These are phyloP conservation scores for Scedosporium aurantiacum DNA, from an alignment of 2,329 filamentous ascomycete species.

Conservation along the genomic window DNA sequence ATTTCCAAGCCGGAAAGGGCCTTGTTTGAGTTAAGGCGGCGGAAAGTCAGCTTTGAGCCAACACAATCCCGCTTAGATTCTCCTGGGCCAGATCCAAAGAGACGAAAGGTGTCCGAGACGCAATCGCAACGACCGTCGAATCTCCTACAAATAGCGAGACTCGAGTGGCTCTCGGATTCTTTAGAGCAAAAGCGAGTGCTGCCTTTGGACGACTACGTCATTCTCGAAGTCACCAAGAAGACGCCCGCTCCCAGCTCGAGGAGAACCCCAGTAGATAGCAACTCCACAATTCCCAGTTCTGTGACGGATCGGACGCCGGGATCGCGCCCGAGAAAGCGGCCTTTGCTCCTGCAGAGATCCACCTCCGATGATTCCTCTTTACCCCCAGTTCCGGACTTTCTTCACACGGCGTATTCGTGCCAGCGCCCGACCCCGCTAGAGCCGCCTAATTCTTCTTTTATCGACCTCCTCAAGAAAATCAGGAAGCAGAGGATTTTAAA, in stretches of 20 bases:
- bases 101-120: conserved; percentile 10
- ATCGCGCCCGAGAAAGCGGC: conserved; percentile 9
- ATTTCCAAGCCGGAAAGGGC: conserved; percentile 60
- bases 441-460: conserved; percentile 64
- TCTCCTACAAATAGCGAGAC: conserved; percentile 41
- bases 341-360: conserved; percentile 49
- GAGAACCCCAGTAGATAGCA: no score
- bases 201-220: conserved; percentile 36
- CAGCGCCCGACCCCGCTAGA: conserved; percentile 61
- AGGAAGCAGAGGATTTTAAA: conserved; percentile 58
- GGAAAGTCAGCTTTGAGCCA: conserved; percentile 47
- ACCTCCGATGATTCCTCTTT: conserved; percentile 64
- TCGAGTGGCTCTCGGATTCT: conserved; percentile 48
- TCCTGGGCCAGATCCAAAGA: conserved; percentile 10
- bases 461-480: conserved; percentile 64
- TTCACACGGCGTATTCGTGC: conserved; percentile 60
- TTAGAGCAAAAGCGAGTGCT: conserved; percentile 31
- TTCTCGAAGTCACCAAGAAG: conserved; percentile 39
- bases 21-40: conserved; percentile 62
- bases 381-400: conserved; percentile 57
- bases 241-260: no score
- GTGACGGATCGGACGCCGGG: conserved; percentile 6
- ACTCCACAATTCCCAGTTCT: conserved; percentile 9
- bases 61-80: background rate
- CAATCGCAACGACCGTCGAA: background rate